These are phyloP conservation scores for Candida tibetensis DNA, from an alignment of 805 yeast genomes.

Conservation along the genomic window DNA sequence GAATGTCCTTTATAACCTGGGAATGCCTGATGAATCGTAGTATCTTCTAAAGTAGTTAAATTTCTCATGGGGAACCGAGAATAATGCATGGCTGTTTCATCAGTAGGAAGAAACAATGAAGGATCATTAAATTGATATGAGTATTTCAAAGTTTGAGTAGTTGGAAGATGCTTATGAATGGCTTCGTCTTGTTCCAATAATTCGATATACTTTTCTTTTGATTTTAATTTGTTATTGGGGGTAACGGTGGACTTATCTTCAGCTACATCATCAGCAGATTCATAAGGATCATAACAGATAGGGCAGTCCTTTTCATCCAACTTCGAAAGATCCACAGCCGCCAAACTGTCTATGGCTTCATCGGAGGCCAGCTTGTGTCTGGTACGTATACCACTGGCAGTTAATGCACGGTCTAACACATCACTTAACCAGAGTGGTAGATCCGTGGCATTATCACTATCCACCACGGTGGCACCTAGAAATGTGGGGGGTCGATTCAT, in stretches of 20 bases:
- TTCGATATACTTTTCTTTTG: background rate
- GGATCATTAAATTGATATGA: conserved; percentile 29
- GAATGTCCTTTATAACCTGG: conserved; percentile 25
- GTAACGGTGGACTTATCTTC: background rate
- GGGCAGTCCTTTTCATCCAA: conserved; percentile 31
- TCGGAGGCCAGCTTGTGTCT: conserved; percentile 32
- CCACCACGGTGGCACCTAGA: conserved; percentile 13
- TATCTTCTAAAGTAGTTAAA: conserved; percentile 17
- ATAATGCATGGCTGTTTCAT: conserved; percentile 22
- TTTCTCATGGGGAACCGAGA: conserved; percentile 28
- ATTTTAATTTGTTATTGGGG: background rate
- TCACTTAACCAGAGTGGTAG: conserved; percentile 34
- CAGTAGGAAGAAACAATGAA: conserved; percentile 30
- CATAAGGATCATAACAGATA: conserved; percentile 40
- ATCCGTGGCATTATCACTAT: conserved; percentile 17
- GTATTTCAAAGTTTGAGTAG: background rate
- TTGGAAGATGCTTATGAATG: background rate
- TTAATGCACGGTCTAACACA: conserved; percentile 34
- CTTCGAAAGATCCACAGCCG: conserved; percentile 17
- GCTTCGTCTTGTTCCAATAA: background rate
- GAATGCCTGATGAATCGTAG: conserved; percentile 21
- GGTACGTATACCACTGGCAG: conserved; percentile 24
- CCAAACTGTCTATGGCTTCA: conserved; percentile 37
- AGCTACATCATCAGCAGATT: conserved; percentile 1
- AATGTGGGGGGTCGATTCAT: conserved; percentile 3